phyloP scores from a whole-genome alignment of 805 yeast species.

The Nakazawaea molendinolei region DNA sequence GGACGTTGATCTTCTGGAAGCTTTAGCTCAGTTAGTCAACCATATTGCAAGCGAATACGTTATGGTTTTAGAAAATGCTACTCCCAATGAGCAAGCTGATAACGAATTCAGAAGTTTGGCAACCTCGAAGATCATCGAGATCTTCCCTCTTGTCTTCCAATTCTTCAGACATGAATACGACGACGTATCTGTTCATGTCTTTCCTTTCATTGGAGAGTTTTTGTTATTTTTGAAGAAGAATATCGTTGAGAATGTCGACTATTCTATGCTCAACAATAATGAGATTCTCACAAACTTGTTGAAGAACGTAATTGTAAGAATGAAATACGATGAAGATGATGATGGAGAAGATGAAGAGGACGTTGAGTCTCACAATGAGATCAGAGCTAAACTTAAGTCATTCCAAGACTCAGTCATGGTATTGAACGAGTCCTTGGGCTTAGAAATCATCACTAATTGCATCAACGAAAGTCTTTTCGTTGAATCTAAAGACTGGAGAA shows the following conservation, averaged over 20 bases:
- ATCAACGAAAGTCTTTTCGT: slow-evolving; percentile 37
- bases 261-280: slow-evolving; percentile 23
- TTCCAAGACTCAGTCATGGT: slow-evolving; percentile 78
- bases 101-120: slow-evolving; percentile 30
- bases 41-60: slow-evolving; percentile 72
- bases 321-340: slow-evolving; percentile 66
- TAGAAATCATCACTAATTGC: slow-evolving; percentile 33
- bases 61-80: slow-evolving; percentile 52
- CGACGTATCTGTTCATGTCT: slow-evolving; percentile 78
- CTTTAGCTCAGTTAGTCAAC: slow-evolving; percentile 66
- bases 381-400: slow-evolving; percentile 63
- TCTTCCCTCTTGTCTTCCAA: slow-evolving; percentile 67
- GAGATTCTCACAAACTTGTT: slow-evolving; percentile 59
- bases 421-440: slow-evolving; percentile 29
- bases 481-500: slow-evolving; percentile 58
- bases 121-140: slow-evolving; percentile 43
- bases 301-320: slow-evolving; percentile 64
- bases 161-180: slow-evolving; percentile 81
- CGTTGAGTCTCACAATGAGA: slow-evolving; percentile 72
- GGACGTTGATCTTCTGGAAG: slow-evolving; percentile 67
- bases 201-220: slow-evolving; percentile 73
- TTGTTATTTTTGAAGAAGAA: slow-evolving; percentile 62
- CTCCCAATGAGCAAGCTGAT: slow-evolving; percentile 27
- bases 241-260: slow-evolving; percentile 27
- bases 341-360: slow-evolving; percentile 61